These are phyloP conservation scores for Stephanodiscus minutulus DNA, from an alignment of 108 stramenopile genomes.

Conservation along the genomic window DNA sequence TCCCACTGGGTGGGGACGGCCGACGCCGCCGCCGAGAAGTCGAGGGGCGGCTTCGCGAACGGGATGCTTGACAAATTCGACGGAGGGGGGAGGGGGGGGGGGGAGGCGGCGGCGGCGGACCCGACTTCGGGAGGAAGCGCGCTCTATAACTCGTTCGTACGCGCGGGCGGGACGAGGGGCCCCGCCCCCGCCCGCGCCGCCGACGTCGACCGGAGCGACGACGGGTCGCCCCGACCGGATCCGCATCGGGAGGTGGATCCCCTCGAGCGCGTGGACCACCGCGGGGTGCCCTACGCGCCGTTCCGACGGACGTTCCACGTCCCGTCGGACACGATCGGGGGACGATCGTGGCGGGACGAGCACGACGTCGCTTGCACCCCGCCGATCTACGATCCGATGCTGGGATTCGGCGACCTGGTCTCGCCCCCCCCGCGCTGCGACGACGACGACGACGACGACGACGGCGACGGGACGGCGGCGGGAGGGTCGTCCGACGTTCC, in stretches of 20 bases:
- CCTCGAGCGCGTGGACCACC: constrained; percentile 33
- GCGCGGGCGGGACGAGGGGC: constrained; percentile 33
- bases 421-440: neutral
- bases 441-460: neutral
- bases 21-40: constrained; percentile 10
- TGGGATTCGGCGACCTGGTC: constrained; percentile 42
- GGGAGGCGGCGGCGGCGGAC: neutral
- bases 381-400: constrained; percentile 62
- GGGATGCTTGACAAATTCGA: neutral
- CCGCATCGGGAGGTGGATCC: constrained; percentile 47
- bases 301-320: constrained; percentile 37
- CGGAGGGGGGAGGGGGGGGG: neutral
- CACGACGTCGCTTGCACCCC: constrained; percentile 56
- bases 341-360: constrained; percentile 53
- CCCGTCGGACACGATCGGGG: constrained; percentile 20
- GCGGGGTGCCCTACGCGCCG: constrained; percentile 18
- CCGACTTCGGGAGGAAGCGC: constrained; percentile 1
- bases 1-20: constrained; percentile 58
- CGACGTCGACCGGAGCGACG: constrained; percentile 28
- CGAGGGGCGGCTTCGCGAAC: neutral
- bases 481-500: neutral
- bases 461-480: neutral
- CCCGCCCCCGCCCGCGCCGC: too few relatives aligned
- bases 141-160: constrained; percentile 32
- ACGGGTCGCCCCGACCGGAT: constrained; percentile 4